Evolutionary conservation across 1,284 basidiomycete genomes (phyloP).

Genomic region (Coniophora puteana): DNA sequence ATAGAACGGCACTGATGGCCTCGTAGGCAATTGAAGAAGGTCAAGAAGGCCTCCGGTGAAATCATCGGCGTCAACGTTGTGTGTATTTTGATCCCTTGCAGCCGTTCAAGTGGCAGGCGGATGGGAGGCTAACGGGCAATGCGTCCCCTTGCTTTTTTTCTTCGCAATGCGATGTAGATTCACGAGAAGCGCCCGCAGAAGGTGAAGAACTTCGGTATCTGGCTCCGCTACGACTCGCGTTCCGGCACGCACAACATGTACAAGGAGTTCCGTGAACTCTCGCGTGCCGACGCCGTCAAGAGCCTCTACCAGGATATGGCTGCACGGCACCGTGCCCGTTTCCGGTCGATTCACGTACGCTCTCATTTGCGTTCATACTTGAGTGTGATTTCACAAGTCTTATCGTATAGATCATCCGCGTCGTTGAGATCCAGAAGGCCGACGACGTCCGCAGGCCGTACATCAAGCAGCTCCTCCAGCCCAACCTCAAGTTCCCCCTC

Average conservation of each 20-base stretch:
- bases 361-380: neutral
- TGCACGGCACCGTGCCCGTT: conserved; percentile 97
- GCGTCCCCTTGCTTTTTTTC: conserved; percentile 18
- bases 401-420: conserved; percentile 75
- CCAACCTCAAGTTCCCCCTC: conserved; percentile 96
- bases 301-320: conserved; percentile 99
- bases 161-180: conserved; percentile 57
- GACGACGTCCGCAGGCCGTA: conserved; percentile 93
- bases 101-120: conserved; percentile 83
- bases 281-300: conserved; percentile 94
- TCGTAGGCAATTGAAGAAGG: conserved; percentile 91
- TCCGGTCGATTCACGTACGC: conserved; percentile 94
- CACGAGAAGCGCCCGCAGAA: conserved; percentile 96
- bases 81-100: conserved; percentile 82
- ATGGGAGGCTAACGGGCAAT: conserved; percentile 56
- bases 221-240: conserved; percentile 98
- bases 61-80: conserved; percentile 98
- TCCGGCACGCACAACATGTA: conserved; percentile 98
- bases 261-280: conserved; percentile 97
- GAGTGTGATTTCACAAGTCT: conserved; percentile 5
- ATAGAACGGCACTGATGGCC: conserved; percentile 8
- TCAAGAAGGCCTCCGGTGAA: conserved; percentile 99
- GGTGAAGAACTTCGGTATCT: conserved; percentile 99
- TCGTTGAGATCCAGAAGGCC: conserved; percentile 90
- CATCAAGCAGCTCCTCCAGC: conserved; percentile 94